Base-by-base conservation (phyloP, 2,329 filamentous ascomycete species). In the Meredithiella fracta region DNA sequence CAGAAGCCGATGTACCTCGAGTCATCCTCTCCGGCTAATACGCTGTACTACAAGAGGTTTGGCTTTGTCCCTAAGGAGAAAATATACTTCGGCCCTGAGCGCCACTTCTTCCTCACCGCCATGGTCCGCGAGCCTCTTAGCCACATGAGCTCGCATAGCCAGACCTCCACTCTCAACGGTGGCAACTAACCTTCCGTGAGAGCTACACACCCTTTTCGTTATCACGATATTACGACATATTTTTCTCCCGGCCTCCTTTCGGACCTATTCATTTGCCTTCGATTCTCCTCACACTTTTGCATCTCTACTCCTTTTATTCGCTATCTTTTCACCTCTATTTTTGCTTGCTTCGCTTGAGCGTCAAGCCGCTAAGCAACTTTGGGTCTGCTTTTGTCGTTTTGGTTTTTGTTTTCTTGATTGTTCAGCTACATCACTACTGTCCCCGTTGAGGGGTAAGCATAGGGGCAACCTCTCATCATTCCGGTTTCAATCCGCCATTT, bases 61-160 rank as follows among this genome's bases (percentile, higher is more conserved):
- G 86, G 85, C 29, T 94, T 91, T 66, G 75, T 80, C 65, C 67
- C 76, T 61, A 75, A 74, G 64, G 76, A 75, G 63, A 76, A 80
- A 62, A 77, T 91, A 61, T 73, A 76, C 64, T 70, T 90, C 62
- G 70, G 74, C 63, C 71, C 81, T 52, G 78, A 73, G 8, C 66
- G 68, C 26, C 71, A 74, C 59, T 75, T 90, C 52, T 73, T 73
- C 58, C 70, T 91, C 66, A 83, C 85, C 64, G 84, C 89, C 69
- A 94, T 94, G 86, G 82, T 91, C 54, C 75, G 86, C 59, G 83
- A 89, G 72, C 84, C 85, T 70, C 69, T 63, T 61, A 61, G 51
- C 61, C 62, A 55, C 64, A 65, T 53, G 42, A 59, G 54, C 37
- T 57, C 58, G 5, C 51, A 54, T 26, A 20, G 42, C 51, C 34